phyloP scores from a whole-genome alignment of 73 alveolate species.

The Stentor coeruleus region DNA sequence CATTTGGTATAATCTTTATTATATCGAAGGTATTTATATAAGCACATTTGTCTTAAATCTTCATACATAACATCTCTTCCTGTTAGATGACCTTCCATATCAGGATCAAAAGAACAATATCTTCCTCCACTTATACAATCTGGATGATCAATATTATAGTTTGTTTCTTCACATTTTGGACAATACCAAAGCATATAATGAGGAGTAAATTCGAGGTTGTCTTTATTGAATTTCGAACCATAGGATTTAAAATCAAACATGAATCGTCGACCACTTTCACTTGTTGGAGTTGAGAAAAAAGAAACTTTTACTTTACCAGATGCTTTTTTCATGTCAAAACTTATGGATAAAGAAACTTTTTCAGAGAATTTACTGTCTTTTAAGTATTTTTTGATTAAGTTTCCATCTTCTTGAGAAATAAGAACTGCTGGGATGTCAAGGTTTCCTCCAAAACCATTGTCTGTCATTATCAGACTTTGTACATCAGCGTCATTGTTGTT shows the following conservation, averaged over 20 bases:
- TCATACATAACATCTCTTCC: slow-evolving; percentile 6
- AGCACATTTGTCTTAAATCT: slow-evolving; percentile 1
- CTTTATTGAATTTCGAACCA: not conserved
- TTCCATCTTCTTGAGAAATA: slow-evolving; percentile 67
- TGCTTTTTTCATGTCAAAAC: slow-evolving; percentile 27
- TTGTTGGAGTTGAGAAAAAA: not conserved
- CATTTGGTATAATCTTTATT: not conserved
- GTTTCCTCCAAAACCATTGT: slow-evolving; percentile 33
- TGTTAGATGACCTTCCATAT: not conserved
- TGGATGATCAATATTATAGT: not conserved
- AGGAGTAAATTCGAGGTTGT: not conserved
- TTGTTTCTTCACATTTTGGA: not conserved
- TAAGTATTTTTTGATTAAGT: slow-evolving; percentile 51
- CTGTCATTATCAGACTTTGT: not conserved
- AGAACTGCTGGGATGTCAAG: slow-evolving; percentile 74
- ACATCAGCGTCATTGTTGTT: slow-evolving; percentile 1
- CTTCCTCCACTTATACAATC: slow-evolving; percentile 29
- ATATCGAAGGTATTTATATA: not conserved
- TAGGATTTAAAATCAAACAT: not conserved
- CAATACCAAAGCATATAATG: slow-evolving; percentile 29
- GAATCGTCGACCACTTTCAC: not conserved
- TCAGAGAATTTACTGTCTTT: not conserved
- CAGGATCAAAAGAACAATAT: slow-evolving; percentile 28
- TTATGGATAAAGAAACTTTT: slow-evolving; percentile 24
- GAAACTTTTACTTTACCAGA: slow-evolving; percentile 16